Percentiles rank a stretch among this genome's conserved stretches.
Conservation (phyloP, 2,329 filamentous ascomycete genomes). For the Colletotrichum truncatum region DNA sequence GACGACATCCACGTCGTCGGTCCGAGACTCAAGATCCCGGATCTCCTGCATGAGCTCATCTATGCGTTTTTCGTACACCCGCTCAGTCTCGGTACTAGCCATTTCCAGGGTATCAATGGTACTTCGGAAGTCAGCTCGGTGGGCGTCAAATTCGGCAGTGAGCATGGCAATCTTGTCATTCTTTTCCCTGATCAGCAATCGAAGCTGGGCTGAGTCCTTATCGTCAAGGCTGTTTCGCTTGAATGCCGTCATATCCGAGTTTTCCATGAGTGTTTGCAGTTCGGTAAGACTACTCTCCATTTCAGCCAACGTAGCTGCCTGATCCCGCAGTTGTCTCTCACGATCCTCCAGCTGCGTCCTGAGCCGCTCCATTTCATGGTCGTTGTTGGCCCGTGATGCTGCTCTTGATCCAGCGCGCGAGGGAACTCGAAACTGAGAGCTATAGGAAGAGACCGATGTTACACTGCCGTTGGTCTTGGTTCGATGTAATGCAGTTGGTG, state of each 20-base stretch:
- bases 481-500: slow-evolving; percentile 59
- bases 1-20: slow-evolving; percentile 90
- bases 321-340: slow-evolving; percentile 88
- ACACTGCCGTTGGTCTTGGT: slow-evolving; percentile 63
- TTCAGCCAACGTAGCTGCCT: slow-evolving; percentile 82
- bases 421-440: slow-evolving; percentile 60
- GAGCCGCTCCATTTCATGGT: slow-evolving; percentile 79
- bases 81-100: slow-evolving; percentile 93
- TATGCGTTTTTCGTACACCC: slow-evolving; percentile 94
- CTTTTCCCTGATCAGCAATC: slow-evolving; percentile 88
- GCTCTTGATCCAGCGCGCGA: slow-evolving; percentile 49
- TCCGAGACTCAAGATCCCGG: slow-evolving; percentile 81
- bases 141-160: slow-evolving; percentile 92
- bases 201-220: slow-evolving; percentile 79
- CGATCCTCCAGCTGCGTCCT: slow-evolving; percentile 81
- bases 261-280: slow-evolving; percentile 74
- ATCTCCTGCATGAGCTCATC: slow-evolving; percentile 86
- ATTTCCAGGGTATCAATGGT: slow-evolving; percentile 97
- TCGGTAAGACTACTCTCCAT: slow-evolving; percentile 92
- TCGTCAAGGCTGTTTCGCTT: slow-evolving; percentile 66
- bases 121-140: slow-evolving; percentile 94
- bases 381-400: slow-evolving; percentile 57
- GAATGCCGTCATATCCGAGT: slow-evolving; percentile 52
- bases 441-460: slow-evolving; percentile 64
- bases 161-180: slow-evolving; percentile 96